These are phyloP conservation scores for Ammopiptanthus mongolicus DNA, from an alignment of 306 rosid genomes.

Conservation along the genomic window DNA sequence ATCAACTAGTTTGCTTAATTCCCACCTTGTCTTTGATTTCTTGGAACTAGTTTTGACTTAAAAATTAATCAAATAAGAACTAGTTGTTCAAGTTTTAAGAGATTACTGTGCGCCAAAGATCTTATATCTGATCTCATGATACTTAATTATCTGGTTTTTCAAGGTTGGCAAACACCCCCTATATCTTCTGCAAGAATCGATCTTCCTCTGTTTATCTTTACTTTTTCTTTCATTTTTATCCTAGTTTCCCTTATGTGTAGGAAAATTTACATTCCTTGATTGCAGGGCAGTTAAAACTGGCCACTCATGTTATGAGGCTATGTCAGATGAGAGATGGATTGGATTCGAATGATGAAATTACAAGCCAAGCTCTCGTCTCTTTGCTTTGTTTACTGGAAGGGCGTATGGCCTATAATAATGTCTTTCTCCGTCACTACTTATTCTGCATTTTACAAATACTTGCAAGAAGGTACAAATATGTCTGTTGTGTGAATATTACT, in stretches of 20 bases:
- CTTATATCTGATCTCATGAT: neutral
- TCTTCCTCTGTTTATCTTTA: neutral
- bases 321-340: slow-evolving; percentile 67
- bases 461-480: slow-evolving; percentile 65
- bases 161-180: neutral
- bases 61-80: neutral
- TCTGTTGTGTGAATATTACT: neutral
- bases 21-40: neutral
- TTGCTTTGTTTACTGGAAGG: slow-evolving; percentile 76
- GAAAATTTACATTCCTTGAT: slow-evolving; percentile 24
- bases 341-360: slow-evolving; percentile 42
- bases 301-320: slow-evolving; percentile 71
- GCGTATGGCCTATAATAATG: slow-evolving; percentile 70
- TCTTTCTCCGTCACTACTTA: slow-evolving; percentile 79
- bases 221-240: neutral
- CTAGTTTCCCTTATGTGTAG: neutral
- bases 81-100: neutral
- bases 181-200: neutral
- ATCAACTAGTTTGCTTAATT: neutral
- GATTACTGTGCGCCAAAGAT: neutral
- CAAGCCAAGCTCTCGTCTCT: slow-evolving; percentile 55
- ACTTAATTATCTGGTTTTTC: neutral
- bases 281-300: slow-evolving; percentile 91
- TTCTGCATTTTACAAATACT: slow-evolving; percentile 88
- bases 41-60: neutral